These are phyloP conservation scores for Fusarium sp. DNA, from an alignment of 2,329 filamentous ascomycete species.

Conservation along the genomic window DNA sequence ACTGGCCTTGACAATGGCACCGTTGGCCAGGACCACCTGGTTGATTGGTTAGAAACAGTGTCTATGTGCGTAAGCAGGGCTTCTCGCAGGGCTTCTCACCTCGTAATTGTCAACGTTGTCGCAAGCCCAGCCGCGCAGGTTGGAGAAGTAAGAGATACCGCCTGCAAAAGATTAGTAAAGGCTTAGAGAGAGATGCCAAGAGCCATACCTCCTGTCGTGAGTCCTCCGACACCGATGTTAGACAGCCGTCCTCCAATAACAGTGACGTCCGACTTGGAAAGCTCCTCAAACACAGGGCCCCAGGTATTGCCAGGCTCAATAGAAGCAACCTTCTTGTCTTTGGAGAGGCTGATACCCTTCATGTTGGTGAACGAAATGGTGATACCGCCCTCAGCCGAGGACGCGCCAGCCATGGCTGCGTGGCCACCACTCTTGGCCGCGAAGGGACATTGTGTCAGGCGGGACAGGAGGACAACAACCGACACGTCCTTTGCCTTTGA, in stretches of 20 bases:
- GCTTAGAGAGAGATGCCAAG: neutral
- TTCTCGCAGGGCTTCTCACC: neutral
- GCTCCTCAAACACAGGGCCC: slow-evolving; percentile 51
- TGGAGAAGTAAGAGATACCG: slow-evolving; percentile 57
- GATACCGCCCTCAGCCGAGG: slow-evolving; percentile 51
- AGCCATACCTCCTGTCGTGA: slow-evolving; percentile 49
- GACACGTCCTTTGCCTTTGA: slow-evolving; percentile 4
- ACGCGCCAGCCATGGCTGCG: slow-evolving; percentile 53
- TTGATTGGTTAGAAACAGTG: neutral
- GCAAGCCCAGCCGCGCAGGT: slow-evolving; percentile 53
- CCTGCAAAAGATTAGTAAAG: slow-evolving; percentile 32
- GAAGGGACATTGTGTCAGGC: slow-evolving; percentile 28
- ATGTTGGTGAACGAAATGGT: slow-evolving; percentile 52
- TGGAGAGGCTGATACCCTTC: slow-evolving; percentile 47
- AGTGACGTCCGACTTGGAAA: slow-evolving; percentile 48
- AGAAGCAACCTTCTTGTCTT: slow-evolving; percentile 45
- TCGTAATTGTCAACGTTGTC: slow-evolving; percentile 53
- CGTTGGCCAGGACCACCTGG: slow-evolving; percentile 26
- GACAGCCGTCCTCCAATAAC: slow-evolving; percentile 54
- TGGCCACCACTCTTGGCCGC: slow-evolving; percentile 61
- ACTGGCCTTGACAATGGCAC: slow-evolving; percentile 11
- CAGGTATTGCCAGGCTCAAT: slow-evolving; percentile 55
- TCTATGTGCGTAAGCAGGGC: no score
- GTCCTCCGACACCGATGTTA: slow-evolving; percentile 55
- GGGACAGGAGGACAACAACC: slow-evolving; percentile 12